Conservation (phyloP, 768 basidiomycete genomes). For the Vararia minispora region DNA sequence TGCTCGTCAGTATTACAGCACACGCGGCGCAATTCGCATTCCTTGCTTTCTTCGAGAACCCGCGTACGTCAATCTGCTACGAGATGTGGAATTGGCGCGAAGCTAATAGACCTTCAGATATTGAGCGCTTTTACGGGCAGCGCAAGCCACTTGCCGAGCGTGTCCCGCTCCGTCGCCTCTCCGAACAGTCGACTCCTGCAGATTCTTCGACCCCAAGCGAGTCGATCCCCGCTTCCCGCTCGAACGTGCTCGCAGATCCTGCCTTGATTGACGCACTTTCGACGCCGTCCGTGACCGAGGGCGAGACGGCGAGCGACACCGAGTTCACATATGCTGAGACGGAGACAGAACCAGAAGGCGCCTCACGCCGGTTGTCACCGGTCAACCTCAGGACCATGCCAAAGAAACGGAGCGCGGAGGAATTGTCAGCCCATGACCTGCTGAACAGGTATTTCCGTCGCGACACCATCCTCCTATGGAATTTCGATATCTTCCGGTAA, state of each 20-base stretch:
- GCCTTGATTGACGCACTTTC: constrained; percentile 19
- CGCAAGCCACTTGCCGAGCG: constrained; percentile 84
- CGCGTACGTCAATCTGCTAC: too few species aligned
- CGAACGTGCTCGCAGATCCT: constrained; percentile 11
- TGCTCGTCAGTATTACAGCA: constrained; percentile 88
- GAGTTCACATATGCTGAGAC: constrained; percentile 50
- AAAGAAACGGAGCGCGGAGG: constrained; percentile 13
- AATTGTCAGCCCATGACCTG: constrained; percentile 75
- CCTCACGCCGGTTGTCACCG: background rate
- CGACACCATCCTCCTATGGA: constrained; percentile 70
- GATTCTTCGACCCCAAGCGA: constrained; percentile 13
- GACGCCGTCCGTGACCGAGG: constrained; percentile 60
- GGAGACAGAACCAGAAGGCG: constrained; percentile 23
- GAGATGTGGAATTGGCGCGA: too few species aligned
- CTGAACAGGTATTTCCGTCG: constrained; percentile 84
- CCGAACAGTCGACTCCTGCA: constrained; percentile 16
- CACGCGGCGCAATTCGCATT: constrained; percentile 97
- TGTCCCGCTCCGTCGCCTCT: constrained; percentile 39
- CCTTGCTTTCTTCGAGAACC: constrained; percentile 92
- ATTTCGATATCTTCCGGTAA: constrained; percentile 80
- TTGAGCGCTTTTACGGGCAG: constrained; percentile 88
- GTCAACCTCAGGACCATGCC: background rate
- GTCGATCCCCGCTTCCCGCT: constrained; percentile 1
- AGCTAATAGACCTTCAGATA: too few species aligned
- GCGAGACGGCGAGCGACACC: constrained; percentile 63